Evolutionary conservation across 768 basidiomycete species (phyloP), one percentile per base, ranked within the genome.

Genomic region (Termitomyces heimii): DNA sequence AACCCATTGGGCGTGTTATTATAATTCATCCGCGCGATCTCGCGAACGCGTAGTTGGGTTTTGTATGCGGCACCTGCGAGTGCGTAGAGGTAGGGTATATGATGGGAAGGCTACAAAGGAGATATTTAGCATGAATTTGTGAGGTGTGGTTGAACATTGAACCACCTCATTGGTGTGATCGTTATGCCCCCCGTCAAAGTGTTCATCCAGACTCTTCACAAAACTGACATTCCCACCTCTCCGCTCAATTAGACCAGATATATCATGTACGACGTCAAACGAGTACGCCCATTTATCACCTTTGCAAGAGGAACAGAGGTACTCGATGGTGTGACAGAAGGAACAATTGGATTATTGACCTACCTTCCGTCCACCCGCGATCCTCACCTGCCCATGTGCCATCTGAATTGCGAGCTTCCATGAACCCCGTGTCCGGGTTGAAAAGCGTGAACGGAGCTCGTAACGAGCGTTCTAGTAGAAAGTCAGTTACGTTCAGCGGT

Each of bases 11-110:
- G 76, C 0, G 86, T 83, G 46, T 81, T 79, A 55, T 87, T 84
- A 67, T 91, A 92, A 67, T 92, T 76, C 1, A 67, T 69, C 47
- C 67, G 51, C 0, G 88, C 88, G 39, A 93, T 85, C 59, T 83
- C 74, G 14, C 86, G 81, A 5, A 92, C 79, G n/a, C 82, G 82
- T 56, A 82, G 79, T 68, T 92, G 90, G 0, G 86, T 79, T 64
- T 83, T 87, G 34, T 79, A 83, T 0, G 90, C 82, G 0, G 86
- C 84, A 2, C 83, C 86, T 0, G 87, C 86, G 1, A 91, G 71
- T 0, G 86, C 74, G 63, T 93, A 93, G 37, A 92, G 75, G 66
- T 92, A 93, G 0, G 91, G 90, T 43, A 92, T 91, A 66, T 92
- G 90, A 60, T 92, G 92, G 0, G 88, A 90, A 0, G 92, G 90